Conservation (phyloP, 345 rosid genomes). For the Gossypium thurberi region DNA sequence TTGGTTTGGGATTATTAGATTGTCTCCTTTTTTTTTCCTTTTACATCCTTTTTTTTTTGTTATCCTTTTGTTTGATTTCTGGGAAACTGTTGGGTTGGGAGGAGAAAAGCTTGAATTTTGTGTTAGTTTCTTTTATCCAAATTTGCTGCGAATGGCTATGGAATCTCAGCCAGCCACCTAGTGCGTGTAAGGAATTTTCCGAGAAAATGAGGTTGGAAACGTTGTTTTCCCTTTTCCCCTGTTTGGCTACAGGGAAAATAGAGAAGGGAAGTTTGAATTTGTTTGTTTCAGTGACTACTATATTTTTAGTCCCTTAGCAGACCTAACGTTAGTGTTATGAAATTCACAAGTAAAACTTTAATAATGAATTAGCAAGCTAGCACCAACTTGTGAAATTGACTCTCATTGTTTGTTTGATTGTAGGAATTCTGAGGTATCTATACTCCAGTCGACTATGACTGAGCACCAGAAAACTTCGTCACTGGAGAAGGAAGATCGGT, state of each 20-base stretch:
- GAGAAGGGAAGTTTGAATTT: neutral
- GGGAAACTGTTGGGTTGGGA: neutral
- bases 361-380: neutral
- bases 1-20: neutral
- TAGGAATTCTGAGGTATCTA: slow-evolving; percentile 54
- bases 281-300: neutral
- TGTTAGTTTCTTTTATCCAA: neutral
- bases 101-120: neutral
- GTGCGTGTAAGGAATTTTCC: neutral
- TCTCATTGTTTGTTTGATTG: slow-evolving; percentile 12
- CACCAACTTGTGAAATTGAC: neutral
- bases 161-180: neutral
- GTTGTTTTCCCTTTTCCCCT: neutral
- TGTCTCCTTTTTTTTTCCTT: neutral
- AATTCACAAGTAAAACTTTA: neutral
- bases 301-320: neutral
- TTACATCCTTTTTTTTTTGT: neutral
- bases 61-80: neutral
- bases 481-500: slow-evolving; percentile 54
- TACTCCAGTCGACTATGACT: slow-evolving; percentile 19
- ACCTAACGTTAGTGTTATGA: neutral
- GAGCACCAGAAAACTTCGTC: slow-evolving; percentile 26
- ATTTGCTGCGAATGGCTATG: neutral
- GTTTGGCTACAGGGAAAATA: slow-evolving; percentile 26
- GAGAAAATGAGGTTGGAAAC: neutral